Evolutionary conservation across 352 stramenopile genomes (phyloP).

Genomic region (Phytopythium aichiense): DNA sequence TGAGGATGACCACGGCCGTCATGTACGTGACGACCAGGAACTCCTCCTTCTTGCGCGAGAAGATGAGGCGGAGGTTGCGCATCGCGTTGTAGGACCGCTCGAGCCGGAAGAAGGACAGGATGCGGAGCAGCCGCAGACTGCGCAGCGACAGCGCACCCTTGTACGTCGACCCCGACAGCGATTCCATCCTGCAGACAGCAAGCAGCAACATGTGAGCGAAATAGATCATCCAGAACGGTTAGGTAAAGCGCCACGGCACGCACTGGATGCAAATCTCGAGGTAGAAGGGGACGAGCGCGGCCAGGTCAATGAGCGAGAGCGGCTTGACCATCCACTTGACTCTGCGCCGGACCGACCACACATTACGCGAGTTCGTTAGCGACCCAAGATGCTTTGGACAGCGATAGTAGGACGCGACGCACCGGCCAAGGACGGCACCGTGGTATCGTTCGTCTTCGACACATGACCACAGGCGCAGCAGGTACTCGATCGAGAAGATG

Average conservation of each 20-base stretch:
- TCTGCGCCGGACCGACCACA: constrained; percentile 11
- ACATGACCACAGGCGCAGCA: constrained; percentile 54
- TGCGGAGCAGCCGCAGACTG: constrained; percentile 48
- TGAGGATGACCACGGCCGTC: constrained; percentile 46
- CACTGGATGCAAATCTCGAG: constrained; percentile 47
- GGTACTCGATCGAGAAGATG: constrained; percentile 62
- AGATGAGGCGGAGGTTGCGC: constrained; percentile 50
- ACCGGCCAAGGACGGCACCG: constrained; percentile 34
- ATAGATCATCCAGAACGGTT: background rate
- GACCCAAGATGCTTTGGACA: background rate
- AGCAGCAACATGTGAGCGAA: background rate
- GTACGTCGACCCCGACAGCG: constrained; percentile 16
- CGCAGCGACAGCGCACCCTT: constrained; percentile 42
- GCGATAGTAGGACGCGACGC: background rate
- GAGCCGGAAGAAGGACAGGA: constrained; percentile 54
- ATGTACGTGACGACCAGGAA: constrained; percentile 59
- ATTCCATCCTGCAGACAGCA: background rate
- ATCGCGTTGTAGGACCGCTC: constrained; percentile 63
- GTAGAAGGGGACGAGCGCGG: constrained; percentile 55
- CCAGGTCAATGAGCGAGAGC: constrained; percentile 54
- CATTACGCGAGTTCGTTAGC: background rate
- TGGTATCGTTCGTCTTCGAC: constrained; percentile 51
- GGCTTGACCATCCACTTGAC: constrained; percentile 54
- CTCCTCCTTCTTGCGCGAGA: constrained; percentile 56
- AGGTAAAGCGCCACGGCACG: constrained; percentile 2